phyloP scores from a whole-genome alignment of 345 rosid genomes.

The Salix caprea region DNA sequence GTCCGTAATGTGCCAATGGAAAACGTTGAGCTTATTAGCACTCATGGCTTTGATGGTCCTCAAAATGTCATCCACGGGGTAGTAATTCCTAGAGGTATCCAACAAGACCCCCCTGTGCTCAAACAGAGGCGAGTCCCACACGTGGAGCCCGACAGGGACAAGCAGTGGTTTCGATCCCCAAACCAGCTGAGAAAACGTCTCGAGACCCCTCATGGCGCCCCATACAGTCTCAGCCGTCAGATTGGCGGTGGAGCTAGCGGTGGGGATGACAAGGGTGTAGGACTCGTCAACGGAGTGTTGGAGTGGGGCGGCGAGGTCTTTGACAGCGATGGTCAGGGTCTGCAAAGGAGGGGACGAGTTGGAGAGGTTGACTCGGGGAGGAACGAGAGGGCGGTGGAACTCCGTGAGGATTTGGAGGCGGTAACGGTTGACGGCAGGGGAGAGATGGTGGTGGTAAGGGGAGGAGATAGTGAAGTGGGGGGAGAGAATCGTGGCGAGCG shows the following conservation, averaged over 20 bases:
- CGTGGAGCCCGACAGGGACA: constrained; percentile 29
- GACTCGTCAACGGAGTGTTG: constrained; percentile 69
- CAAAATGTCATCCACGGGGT: constrained; percentile 54
- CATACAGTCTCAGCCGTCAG: constrained; percentile 55
- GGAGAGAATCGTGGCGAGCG: constrained; percentile 41
- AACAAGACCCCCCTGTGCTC: constrained; percentile 62
- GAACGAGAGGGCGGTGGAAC: constrained; percentile 43
- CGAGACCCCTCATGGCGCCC: constrained; percentile 89
- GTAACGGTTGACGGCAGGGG: constrained; percentile 51
- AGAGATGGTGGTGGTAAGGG: constrained; percentile 47
- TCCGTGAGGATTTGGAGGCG: constrained; percentile 38
- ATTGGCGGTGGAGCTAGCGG: constrained; percentile 21
- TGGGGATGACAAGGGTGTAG: constrained; percentile 54
- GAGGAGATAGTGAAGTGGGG: constrained; percentile 44
- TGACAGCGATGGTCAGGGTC: constrained; percentile 39
- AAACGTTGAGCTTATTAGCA: constrained; percentile 76
- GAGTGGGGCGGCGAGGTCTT: constrained; percentile 48
- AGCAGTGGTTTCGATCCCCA: constrained; percentile 39
- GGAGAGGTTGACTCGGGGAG: constrained; percentile 35
- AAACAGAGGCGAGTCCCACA: constrained; percentile 62
- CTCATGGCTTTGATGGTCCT: constrained; percentile 70
- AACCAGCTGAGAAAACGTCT: constrained; percentile 76
- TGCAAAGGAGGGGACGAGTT: constrained; percentile 32
- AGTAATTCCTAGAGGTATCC: constrained; percentile 83
- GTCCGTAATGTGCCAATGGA: constrained; percentile 88